Base-by-base conservation (phyloP, 345 rosid genomes). In the Combretum micranthum region DNA sequence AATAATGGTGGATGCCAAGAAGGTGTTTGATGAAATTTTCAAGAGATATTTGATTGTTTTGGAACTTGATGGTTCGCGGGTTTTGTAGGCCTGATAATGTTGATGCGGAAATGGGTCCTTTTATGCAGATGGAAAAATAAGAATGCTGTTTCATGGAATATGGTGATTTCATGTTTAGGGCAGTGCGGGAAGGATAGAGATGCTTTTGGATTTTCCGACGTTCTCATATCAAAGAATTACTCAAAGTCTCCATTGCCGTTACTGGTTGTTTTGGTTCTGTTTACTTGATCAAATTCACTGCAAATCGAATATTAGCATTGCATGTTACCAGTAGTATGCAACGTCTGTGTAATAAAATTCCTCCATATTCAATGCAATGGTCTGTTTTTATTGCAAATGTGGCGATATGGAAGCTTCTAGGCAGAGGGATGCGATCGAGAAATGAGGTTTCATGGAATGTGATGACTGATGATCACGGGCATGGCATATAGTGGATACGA, bases 121-220 rank as follows among this genome's bases (percentile, higher is more conserved):
- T 64, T 43, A 15, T 9, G 20, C 25, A 56, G 26, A 64, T 64
- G 68, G 68, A 26, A 47, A 0, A 42, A 50, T 22, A 56, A 44
- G 50, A 64, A 64, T 56, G 49, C 49, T 44, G 62, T 58, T 56
- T 64, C 68, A 6, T 57, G 68, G 68, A 64, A 57, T 58, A 57
- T 56, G n/a, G 52, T 64, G 32, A 57, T 64, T n/a, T 64, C 68
- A 22, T 64, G 68, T 50, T 57, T 64, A 48, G 62, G 68, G 37
- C 61, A 64, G 57, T 17, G 45, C 22, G 62, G 68, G 46, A 57
- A 47, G 62, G 61, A 57, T 12, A 25, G 56, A 15, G 68, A 50
- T 25, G 68, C 68, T 43, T 39, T 64, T 48, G 56, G 46, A 2
- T 50, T 50, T 13, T 64, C 22, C 8, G 13, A 50, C 14, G 62